These are phyloP conservation scores for Chionographis japonica DNA, from an alignment of 106 monocot species.

Conservation along the genomic window DNA sequence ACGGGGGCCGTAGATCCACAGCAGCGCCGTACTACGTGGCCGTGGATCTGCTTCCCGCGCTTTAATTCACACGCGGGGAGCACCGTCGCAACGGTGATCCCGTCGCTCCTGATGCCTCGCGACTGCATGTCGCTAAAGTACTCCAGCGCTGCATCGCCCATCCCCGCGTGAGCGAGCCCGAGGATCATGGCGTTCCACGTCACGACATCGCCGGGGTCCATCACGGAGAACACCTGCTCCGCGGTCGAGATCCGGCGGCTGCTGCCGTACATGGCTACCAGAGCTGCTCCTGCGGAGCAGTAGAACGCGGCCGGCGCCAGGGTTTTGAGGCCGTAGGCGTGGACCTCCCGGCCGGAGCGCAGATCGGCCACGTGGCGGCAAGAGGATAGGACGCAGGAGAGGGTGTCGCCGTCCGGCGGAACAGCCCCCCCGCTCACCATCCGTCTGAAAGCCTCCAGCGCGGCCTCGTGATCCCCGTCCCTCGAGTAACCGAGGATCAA, in stretches of 20 bases:
- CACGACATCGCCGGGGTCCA: conserved; percentile 33
- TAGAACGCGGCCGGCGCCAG: conserved; percentile 22
- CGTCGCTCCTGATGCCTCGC: conserved; percentile 16
- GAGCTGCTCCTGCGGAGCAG: conserved; percentile 39
- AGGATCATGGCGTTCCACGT: conserved; percentile 42
- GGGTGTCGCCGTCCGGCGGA: conserved; percentile 40
- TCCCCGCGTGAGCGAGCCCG: conserved; percentile 11
- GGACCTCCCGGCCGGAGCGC: conserved; percentile 17
- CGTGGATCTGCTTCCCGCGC: conserved; percentile 35
- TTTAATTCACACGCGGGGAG: conserved; percentile 24
- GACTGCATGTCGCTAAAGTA: conserved; percentile 32
- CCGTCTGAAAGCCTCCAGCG: conserved; percentile 21
- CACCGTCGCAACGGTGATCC: conserved; percentile 22
- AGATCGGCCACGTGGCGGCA: conserved; percentile 35
- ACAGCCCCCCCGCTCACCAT: conserved; percentile 16
- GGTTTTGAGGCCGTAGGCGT: conserved; percentile 38
- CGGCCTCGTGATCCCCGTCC: conserved; percentile 33
- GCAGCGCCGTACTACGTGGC: conserved; percentile 1
- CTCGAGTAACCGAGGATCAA: conserved; percentile 33
- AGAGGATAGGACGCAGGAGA: conserved; percentile 43
- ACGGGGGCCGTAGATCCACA: not conserved
- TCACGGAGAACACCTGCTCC: conserved; percentile 11
- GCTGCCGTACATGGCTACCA: conserved; percentile 27
- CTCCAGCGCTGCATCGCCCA: conserved; percentile 12
- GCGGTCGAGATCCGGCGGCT: conserved; percentile 7